Base-by-base conservation (phyloP, 208 protist genomes). In the Wallacemonas sp. region DNA sequence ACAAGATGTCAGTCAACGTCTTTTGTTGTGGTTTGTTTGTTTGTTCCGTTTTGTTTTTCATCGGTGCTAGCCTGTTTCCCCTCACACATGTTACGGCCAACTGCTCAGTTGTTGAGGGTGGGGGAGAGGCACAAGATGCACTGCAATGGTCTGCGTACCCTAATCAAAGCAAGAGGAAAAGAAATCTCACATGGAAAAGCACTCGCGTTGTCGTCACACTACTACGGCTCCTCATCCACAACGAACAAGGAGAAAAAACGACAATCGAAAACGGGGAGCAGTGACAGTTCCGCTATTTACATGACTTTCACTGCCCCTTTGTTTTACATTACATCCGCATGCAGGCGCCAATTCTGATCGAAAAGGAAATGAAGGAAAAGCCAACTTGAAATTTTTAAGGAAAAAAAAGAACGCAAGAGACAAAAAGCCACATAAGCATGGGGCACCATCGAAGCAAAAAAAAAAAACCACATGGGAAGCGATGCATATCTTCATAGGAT, bases 251-350 rank as follows among this genome's bases (percentile, higher is more conserved):
- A 66, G 51, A 33, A 28, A 66, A 34, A 66, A 22, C 54, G 17
- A 74, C 61, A 34, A 55, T 36, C 1, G 26, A 58, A 58, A 58
- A 58, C 51, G 51, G 17, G 41, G 22, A 58, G 51, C 12, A 39
- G 51, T 31, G 51, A 54, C 11, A 54, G 46, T 30, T 26, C 31
- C 46, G 19, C 51, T 58, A 58, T 58, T 58, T 58, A 58, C 51
- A 58, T 58, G 41, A 58, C 51, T 42, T 31, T 58, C 28, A 39
- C 30, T 26, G 51, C 31, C 41, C 51, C 31, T 31, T 26, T 28
- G 36, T 51, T 61, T 19, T 31, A 58, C 51, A 58, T 58, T 39
- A 58, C 49, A 70, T 36, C 9, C 31, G 34, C 55, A 47, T 46
- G 22, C 15, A 58, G 44, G 33, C 51, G 46, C 47, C 66, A 64